phyloP scores from a whole-genome alignment of 176 grass and related monocot species.

The Phoenix roebelenii region DNA sequence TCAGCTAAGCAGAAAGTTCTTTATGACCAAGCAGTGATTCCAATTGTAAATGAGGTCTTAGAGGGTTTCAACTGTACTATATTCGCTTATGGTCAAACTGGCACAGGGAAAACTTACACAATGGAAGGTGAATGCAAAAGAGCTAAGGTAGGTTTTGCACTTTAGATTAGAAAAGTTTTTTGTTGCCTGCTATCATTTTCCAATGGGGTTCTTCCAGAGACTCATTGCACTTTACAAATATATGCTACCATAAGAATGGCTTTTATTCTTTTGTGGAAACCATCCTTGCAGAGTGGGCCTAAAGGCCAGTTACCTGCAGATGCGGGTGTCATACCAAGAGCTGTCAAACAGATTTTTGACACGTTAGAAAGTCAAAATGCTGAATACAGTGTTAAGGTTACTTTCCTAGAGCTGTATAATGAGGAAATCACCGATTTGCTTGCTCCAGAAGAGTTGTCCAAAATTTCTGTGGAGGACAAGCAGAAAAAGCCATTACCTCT shows the following conservation, averaged over 20 bases:
- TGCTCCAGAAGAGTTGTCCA: slow-evolving; percentile 85
- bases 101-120: slow-evolving; percentile 90
- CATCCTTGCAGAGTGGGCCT: slow-evolving; percentile 45
- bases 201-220: too few relatives aligned
- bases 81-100: slow-evolving; percentile 93
- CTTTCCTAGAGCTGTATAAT: slow-evolving; percentile 91
- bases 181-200: too few relatives aligned
- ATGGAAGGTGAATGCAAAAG: slow-evolving; percentile 96
- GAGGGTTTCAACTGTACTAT: slow-evolving; percentile 98
- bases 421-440: slow-evolving; percentile 97
- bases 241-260: too few relatives aligned
- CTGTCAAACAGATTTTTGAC: slow-evolving; percentile 98
- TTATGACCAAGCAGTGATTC: slow-evolving; percentile 87
- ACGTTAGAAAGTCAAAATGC: slow-evolving; percentile 84
- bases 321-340: slow-evolving; percentile 89
- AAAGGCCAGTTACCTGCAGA: slow-evolving; percentile 60
- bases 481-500: slow-evolving; percentile 82
- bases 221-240: too few relatives aligned
- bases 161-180: too few relatives aligned
- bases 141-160: slow-evolving; percentile 51
- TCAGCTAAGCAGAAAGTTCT: slow-evolving; percentile 65
- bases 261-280: too few relatives aligned
- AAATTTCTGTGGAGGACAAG: slow-evolving; percentile 58
- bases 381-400: slow-evolving; percentile 98
- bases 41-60: slow-evolving; percentile 93